A percentile compares a stretch with the other conserved stretches of the same genome.
Evolutionary conservation across 768 basidiomycete species (phyloP).

Genomic region (Sutorius australiensis): DNA sequence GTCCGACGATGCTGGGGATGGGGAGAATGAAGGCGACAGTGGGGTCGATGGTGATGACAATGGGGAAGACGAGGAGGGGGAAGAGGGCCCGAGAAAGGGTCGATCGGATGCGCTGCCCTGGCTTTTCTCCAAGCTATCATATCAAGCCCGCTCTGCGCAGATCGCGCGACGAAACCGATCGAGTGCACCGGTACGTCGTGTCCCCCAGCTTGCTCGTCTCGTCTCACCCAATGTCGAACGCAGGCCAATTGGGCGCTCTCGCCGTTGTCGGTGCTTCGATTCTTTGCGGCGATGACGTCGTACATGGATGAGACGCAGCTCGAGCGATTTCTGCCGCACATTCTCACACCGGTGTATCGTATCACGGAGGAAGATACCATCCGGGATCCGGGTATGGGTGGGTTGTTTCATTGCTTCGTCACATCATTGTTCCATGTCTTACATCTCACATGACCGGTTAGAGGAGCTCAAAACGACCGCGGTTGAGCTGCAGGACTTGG

Average conservation of each 20-base stretch:
- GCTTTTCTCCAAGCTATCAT: slow-evolving; percentile 93
- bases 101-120: slow-evolving; percentile 68
- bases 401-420: slow-evolving; percentile 14
- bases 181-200: slow-evolving; percentile 22
- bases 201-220: background rate
- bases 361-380: slow-evolving; percentile 85
- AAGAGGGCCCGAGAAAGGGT: slow-evolving; percentile 3
- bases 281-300: slow-evolving; percentile 91
- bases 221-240: background rate
- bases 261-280: slow-evolving; percentile 75
- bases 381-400: slow-evolving; percentile 75
- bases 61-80: slow-evolving; percentile 24
- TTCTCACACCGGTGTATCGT: slow-evolving; percentile 83
- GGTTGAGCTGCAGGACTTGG: slow-evolving; percentile 78
- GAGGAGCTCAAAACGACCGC: slow-evolving; percentile 82
- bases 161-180: slow-evolving; percentile 62
- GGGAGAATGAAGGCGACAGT: slow-evolving; percentile 17
- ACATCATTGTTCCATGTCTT: too few relatives aligned
- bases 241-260: slow-evolving; percentile 84
- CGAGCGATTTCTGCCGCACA: slow-evolving; percentile 74
- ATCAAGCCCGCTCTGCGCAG: slow-evolving; percentile 74
- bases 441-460: slow-evolving; percentile 25
- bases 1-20: slow-evolving; percentile 28
- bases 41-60: background rate
- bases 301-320: slow-evolving; percentile 57